phyloP scores from a whole-genome alignment of 352 stramenopile genomes.

The Phytophthora chlamydospora region DNA sequence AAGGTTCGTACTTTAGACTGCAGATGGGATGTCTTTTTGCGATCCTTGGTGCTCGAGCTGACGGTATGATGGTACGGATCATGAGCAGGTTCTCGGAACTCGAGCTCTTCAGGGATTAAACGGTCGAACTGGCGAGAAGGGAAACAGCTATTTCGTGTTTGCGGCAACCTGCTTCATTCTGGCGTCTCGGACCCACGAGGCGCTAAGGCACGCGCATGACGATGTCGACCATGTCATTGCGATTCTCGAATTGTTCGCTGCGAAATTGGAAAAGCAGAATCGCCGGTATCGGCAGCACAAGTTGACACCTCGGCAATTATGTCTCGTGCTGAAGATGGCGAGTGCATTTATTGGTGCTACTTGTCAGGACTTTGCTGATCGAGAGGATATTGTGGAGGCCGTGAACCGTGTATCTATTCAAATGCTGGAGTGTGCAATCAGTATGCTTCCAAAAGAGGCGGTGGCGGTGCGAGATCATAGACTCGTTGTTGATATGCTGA shows the following conservation, averaged over 20 bases:
- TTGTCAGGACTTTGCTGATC: slow-evolving; percentile 12
- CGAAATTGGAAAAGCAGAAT: slow-evolving; percentile 30
- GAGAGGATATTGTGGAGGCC: slow-evolving; percentile 10
- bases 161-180: slow-evolving; percentile 53
- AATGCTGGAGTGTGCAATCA: slow-evolving; percentile 29
- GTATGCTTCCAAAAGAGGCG: slow-evolving; percentile 19
- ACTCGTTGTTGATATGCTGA: slow-evolving; percentile 25
- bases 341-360: slow-evolving; percentile 26
- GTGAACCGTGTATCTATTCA: slow-evolving; percentile 20
- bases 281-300: slow-evolving; percentile 21
- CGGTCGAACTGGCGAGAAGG: slow-evolving; percentile 8
- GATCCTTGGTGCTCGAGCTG: slow-evolving; percentile 2
- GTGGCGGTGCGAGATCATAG: slow-evolving; percentile 23
- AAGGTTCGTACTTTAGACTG: slow-evolving; percentile 41
- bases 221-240: slow-evolving; percentile 10
- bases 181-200: slow-evolving; percentile 21
- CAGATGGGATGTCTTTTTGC: background rate
- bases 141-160: slow-evolving; percentile 48
- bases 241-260: slow-evolving; percentile 28
- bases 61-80: slow-evolving; percentile 6
- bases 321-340: slow-evolving; percentile 42
- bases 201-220: slow-evolving; percentile 14
- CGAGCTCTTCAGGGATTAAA: slow-evolving; percentile 33
- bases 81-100: slow-evolving; percentile 24
- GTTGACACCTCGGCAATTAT: slow-evolving; percentile 34